phyloP scores from a whole-genome alignment of 768 basidiomycete species.

The Hygrophoropsis aurantiaca region DNA sequence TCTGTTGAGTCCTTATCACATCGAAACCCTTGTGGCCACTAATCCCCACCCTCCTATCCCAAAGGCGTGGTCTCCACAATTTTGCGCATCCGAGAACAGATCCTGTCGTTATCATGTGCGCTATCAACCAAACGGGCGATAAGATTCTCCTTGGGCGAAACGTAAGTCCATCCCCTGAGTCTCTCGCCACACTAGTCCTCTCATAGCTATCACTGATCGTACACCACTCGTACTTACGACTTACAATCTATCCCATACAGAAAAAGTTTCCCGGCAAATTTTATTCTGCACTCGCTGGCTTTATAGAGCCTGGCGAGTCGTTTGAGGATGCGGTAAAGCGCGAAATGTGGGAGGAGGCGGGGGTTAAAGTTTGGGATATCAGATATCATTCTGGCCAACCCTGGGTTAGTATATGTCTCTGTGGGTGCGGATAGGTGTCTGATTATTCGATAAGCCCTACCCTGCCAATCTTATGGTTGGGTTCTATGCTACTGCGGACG shows the following conservation, averaged over 20 bases:
- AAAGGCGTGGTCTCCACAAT: slow-evolving; percentile 84
- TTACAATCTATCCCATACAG: slow-evolving; percentile 41
- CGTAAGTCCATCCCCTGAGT: slow-evolving; percentile 40
- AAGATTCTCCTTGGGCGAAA: slow-evolving; percentile 86
- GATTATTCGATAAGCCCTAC: slow-evolving; percentile 60
- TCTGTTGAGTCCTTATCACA: slow-evolving; percentile 35
- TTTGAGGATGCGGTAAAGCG: slow-evolving; percentile 92
- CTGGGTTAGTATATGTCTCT: slow-evolving; percentile 54
- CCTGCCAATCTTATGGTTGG: slow-evolving; percentile 91
- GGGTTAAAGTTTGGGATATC: slow-evolving; percentile 81
- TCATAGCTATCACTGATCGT: too few relatives aligned
- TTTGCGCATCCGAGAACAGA: slow-evolving; percentile 82
- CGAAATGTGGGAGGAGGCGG: slow-evolving; percentile 96
- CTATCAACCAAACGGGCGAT: slow-evolving; percentile 76
- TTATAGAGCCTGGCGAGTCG: slow-evolving; percentile 91
- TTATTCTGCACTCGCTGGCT: slow-evolving; percentile 92
- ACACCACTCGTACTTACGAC: too few relatives aligned
- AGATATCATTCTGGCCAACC: slow-evolving; percentile 86
- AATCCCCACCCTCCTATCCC: slow-evolving; percentile 18
- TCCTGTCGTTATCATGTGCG: slow-evolving; percentile 89
- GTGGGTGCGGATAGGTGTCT: neutral
- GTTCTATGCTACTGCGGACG: slow-evolving; percentile 78
- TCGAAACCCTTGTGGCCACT: slow-evolving; percentile 1
- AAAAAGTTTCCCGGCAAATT: slow-evolving; percentile 66
- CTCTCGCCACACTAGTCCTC: slow-evolving; percentile 5